Conservation (phyloP, 805 yeast genomes). For the Suhomyces tanzawaensis region DNA sequence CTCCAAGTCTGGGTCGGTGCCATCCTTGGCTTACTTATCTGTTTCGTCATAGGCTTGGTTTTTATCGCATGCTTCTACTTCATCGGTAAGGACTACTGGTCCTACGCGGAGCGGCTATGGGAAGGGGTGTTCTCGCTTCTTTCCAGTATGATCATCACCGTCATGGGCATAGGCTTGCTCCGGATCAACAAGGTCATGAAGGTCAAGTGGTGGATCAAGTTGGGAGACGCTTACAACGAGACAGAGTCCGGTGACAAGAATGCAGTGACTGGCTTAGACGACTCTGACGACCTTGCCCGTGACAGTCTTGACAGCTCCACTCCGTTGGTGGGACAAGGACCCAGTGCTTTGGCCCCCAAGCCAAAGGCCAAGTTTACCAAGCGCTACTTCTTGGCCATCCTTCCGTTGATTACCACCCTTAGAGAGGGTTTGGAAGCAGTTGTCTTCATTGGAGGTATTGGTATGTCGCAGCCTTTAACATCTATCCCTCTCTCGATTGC, state of each 20-base stretch:
- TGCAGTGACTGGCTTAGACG: neutral
- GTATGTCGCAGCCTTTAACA: conserved; percentile 35
- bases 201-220: conserved; percentile 66
- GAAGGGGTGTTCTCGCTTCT: conserved; percentile 80
- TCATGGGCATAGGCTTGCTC: conserved; percentile 83
- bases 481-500: conserved; percentile 32
- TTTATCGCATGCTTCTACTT: conserved; percentile 70
- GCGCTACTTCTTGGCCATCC: conserved; percentile 24
- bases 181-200: conserved; percentile 74
- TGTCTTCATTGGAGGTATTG: conserved; percentile 43
- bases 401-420: conserved; percentile 27
- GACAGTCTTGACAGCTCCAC: conserved; percentile 11
- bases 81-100: conserved; percentile 84
- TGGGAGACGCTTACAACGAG: conserved; percentile 39
- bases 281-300: conserved; percentile 7
- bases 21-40: conserved; percentile 61
- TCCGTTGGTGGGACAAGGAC: conserved; percentile 10
- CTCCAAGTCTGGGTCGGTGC: conserved; percentile 86
- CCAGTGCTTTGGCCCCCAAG: neutral
- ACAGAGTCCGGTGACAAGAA: conserved; percentile 9
- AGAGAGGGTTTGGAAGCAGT: conserved; percentile 38
- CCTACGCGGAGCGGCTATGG: conserved; percentile 83
- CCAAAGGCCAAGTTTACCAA: conserved; percentile 12
- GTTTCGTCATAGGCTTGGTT: conserved; percentile 68
- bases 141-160: conserved; percentile 74